Base-by-base conservation (phyloP, 148 eudicot genomes). In the Beta vulgaris region DNA sequence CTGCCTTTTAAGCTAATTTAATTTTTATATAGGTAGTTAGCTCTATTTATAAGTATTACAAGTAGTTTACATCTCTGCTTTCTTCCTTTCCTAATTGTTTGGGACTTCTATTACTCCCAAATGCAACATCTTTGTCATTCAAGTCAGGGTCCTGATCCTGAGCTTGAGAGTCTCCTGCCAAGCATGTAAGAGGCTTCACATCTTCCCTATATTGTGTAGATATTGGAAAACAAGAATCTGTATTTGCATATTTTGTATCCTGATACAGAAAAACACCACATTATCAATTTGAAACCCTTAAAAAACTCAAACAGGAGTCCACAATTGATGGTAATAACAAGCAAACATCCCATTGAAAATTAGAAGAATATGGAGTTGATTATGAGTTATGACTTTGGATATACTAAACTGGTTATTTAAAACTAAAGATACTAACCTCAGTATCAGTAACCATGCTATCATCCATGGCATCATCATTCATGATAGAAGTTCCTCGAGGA, bases 111-210 rank as follows among this genome's bases (percentile, higher is more conserved):
- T n/a, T n/a, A n/a, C n/a, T n/a, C n/a, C n/a, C n/a, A n/a, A n/a
- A n/a, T n/a, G n/a, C n/a, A n/a, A n/a, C 85, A 51, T 78, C 84
- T 7, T 65, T 37, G 64, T 69, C 84, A 73, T 75, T 62, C 7
- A 53, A 51, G 71, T 80, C 72, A 35, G 67, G 68, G 65, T 86
- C 78, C 2, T 76, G n/a, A n/a, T n/a, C n/a, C n/a, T n/a, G 58
- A 68, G 87, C 87, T 77, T 87, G 87, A 62, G 92, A 82, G 74
- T 87, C 87, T 42, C 86, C 89, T 51, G 85, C 96, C 79, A 83
- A 76, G 76, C 60, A 74, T 51, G 55, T 71, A 21, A 69, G 68
- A 26, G 53, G 71, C 55, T 88, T 78, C 34, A 42, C 25, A 28
- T 72, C 57, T 35, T 78, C 83, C 79, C 68, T 66, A n/a, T 73